Base-by-base conservation (phyloP, 2,329 filamentous ascomycete species). In the Neopestalotiopsis sp. region DNA sequence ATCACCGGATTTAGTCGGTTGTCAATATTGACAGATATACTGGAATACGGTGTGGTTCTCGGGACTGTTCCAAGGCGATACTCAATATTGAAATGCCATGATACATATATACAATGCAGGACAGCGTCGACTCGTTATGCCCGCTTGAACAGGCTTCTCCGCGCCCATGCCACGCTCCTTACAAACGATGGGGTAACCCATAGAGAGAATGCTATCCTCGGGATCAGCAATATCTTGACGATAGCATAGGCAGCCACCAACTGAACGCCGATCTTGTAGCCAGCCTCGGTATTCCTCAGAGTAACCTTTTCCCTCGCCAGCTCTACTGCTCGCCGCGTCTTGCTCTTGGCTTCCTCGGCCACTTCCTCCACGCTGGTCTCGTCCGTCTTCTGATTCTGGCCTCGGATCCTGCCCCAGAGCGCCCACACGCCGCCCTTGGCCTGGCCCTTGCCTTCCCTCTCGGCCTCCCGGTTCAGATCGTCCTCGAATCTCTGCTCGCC, bases 141-240 rank as follows among this genome's bases (percentile, higher is more conserved):
- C 69, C 75, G 45, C 60, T 69, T 74, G 67, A 73, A 73, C 64
- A 79, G 40, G 3, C 69, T 65, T 14, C 69, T 74, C 62, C 77
- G 72, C 24, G 80, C 67, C 62, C 80, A 79, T 13, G 92, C 80
- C 52, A 93, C 82, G 28, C 88, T 82, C 58, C 90, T 87, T 1
- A 95, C 95, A 84, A 98, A 97, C 92, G 94, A 97, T 4, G 96
- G 96, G 61, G 96, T 97, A 14, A 88, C 92, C 94, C 93, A 97
- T 4, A 97, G 87, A 81, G 95, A 97, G 6, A 89, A 81, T 32
- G 91, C 83, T 70, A 99, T 88, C 73, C 96, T 87, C 13, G 93
- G 75, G 0, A 96, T 94, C 71, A 99, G 79, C 69, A 98, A 77
- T 17, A 90, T 90, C 82, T 99, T 99, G 1, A 94, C 97, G 71